Evolutionary conservation across 306 rosid genomes (phyloP).

Genomic region (Castanea mollissima): DNA sequence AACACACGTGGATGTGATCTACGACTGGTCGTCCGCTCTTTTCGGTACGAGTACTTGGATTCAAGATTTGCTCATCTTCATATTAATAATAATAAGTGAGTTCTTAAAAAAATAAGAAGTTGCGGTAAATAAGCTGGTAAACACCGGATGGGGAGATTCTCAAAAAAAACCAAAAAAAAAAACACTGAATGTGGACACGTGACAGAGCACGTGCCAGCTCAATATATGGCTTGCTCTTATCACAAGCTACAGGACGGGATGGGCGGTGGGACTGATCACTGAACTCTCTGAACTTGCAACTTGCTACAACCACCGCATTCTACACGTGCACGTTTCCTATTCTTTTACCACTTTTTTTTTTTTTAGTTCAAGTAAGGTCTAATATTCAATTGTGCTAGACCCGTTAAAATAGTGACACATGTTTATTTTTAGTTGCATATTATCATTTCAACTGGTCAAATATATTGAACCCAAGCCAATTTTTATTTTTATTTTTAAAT

Average conservation of each 20-base stretch:
- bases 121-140: not conserved
- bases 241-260: not conserved
- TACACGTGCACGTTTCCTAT: not conserved
- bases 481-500: no score
- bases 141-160: not conserved
- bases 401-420: no score
- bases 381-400: no score
- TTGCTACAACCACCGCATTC: not conserved
- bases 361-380: no score
- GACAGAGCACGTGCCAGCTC: slow-evolving; percentile 20
- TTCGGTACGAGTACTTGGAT: slow-evolving; percentile 4
- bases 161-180: no score
- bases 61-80: not conserved
- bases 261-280: slow-evolving; percentile 5
- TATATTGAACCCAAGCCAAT: no score
- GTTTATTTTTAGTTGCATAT: no score
- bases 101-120: not conserved
- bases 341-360: no score
- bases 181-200: slow-evolving; percentile 16
- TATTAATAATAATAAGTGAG: not conserved
- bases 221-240: not conserved
- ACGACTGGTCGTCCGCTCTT: not conserved
- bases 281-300: not conserved
- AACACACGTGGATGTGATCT: no score
- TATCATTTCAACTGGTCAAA: no score